phyloP scores from a whole-genome alignment of 495 filamentous ascomycete genomes.

The Cenococcum geophilum region DNA sequence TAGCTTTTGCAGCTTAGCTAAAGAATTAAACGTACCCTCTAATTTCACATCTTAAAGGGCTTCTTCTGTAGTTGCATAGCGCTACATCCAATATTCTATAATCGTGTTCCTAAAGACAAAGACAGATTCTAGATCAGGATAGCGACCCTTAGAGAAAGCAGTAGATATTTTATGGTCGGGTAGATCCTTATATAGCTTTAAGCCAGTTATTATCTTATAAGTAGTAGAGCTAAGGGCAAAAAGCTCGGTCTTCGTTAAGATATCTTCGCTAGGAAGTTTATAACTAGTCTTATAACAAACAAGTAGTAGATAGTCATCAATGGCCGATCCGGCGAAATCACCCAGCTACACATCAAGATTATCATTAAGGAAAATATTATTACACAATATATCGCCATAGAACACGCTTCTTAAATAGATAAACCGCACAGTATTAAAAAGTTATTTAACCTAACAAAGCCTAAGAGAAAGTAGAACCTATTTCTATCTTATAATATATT shows the following conservation, averaged over 20 bases:
- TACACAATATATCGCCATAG: constrained; percentile 30
- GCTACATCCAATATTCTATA: not conserved
- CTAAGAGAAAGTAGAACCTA: constrained; percentile 10
- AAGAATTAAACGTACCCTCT: not conserved
- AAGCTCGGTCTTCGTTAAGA: constrained; percentile 25
- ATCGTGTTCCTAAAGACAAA: not conserved
- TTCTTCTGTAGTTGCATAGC: not conserved
- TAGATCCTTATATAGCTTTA: constrained; percentile 30
- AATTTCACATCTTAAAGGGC: not conserved
- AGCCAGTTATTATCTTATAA: constrained; percentile 33
- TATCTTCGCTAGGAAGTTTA: constrained; percentile 6
- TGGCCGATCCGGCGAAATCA: constrained; percentile 36
- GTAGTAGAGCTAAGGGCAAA: constrained; percentile 33
- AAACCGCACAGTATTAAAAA: constrained; percentile 7
- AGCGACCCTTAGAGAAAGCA: not conserved
- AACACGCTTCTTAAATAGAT: constrained; percentile 22
- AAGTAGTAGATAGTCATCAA: constrained; percentile 23
- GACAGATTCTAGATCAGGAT: not conserved
- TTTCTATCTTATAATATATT: constrained; percentile 14
- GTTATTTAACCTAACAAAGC: constrained; percentile 11
- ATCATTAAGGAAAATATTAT: constrained; percentile 32
- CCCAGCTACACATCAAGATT: constrained; percentile 29
- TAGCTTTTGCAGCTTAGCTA: not conserved
- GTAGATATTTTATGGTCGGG: constrained; percentile 22
- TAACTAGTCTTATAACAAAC: too few relatives aligned